Percentiles rank a stretch among this genome's conserved stretches.
These are phyloP conservation scores for Coffea eugenioides DNA, from an alignment of 257 asterid species.

Conservation along the genomic window DNA sequence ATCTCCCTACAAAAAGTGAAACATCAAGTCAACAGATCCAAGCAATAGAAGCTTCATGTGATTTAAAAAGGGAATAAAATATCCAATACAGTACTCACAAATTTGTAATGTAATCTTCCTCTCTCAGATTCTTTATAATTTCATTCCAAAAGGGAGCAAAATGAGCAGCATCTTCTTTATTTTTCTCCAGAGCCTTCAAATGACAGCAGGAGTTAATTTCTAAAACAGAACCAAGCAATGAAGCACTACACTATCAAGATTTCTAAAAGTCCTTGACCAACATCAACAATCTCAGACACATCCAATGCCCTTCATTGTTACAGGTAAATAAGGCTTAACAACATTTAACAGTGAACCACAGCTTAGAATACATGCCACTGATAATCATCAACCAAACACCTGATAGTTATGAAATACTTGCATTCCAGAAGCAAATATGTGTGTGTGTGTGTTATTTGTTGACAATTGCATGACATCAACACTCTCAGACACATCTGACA, in stretches of 20 bases:
- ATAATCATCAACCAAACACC: background rate
- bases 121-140: conserved; percentile 80
- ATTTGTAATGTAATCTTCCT: conserved; percentile 79
- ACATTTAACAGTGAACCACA: background rate
- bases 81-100: conserved; percentile 50
- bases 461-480: no score
- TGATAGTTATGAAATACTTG: background rate
- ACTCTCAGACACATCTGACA: no score
- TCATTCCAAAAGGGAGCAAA: conserved; percentile 99
- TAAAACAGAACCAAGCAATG: conserved; percentile 17
- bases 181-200: conserved; percentile 57
- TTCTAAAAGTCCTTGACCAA: background rate
- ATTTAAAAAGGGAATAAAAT: background rate
- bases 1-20: conserved; percentile 56
- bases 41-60: conserved; percentile 14
- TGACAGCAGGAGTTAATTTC: conserved; percentile 22
- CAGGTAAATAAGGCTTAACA: background rate
- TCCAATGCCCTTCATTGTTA: background rate
- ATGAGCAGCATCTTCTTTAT: conserved; percentile 74
- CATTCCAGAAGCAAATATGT: no score
- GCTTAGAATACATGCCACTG: background rate
- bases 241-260: background rate
- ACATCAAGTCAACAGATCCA: conserved; percentile 19
- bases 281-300: background rate
- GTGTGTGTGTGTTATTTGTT: no score